Evolutionary conservation across 176 grass and related monocot genomes (phyloP).

Genomic region (Triticum dicoccoides): DNA sequence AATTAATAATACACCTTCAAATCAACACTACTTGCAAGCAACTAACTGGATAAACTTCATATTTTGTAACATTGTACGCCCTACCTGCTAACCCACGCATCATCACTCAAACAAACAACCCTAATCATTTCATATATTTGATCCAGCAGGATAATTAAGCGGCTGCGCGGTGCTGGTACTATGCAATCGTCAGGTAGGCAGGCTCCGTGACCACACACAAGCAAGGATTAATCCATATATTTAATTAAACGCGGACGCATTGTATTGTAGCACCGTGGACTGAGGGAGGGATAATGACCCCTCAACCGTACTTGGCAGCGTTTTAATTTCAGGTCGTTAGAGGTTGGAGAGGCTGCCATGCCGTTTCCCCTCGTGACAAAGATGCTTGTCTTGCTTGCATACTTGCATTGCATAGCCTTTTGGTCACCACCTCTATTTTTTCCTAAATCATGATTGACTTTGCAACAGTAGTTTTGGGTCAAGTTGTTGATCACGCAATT

Average conservation of each 20-base stretch:
- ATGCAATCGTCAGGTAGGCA: slow-evolving; percentile 10
- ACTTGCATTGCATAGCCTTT: background rate
- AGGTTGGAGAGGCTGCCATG: background rate
- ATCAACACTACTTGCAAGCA: background rate
- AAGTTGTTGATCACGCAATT: background rate
- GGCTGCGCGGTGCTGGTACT: background rate
- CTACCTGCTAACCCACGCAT: background rate
- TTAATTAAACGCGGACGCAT: background rate
- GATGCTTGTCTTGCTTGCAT: background rate
- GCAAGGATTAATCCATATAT: background rate
- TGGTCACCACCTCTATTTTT: background rate
- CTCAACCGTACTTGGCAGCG: slow-evolving; percentile 20
- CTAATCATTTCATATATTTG: background rate
- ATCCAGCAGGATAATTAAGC: slow-evolving; percentile 1
- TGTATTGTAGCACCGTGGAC: slow-evolving; percentile 34
- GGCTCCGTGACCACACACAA: slow-evolving; percentile 12
- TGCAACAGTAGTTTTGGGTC: background rate
- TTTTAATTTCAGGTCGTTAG: slow-evolving; percentile 32
- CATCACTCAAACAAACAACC: background rate
- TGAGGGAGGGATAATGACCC: slow-evolving; percentile 33
- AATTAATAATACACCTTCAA: background rate
- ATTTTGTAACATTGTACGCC: background rate
- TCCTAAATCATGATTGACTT: background rate
- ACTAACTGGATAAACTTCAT: background rate
- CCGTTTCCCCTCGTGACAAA: slow-evolving; percentile 29